A percentile compares a stretch with the other conserved stretches of the same genome.
Conservation (phyloP, 2,329 filamentous ascomycete species). For the Cladosporium sp. region DNA sequence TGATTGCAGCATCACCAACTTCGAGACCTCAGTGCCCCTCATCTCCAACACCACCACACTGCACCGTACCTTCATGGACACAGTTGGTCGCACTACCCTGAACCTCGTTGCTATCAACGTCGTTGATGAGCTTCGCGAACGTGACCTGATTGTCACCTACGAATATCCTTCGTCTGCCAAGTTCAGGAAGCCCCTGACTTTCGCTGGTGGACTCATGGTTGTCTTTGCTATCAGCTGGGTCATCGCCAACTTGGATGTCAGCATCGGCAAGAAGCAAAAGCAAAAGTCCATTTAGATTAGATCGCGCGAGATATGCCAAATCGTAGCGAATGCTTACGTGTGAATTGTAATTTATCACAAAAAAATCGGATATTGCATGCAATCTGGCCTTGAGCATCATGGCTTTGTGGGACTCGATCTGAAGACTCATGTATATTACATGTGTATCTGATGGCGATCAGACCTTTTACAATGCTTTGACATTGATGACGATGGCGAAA, state of each 20-base stretch:
- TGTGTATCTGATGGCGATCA: neutral
- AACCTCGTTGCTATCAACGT: constrained; percentile 78
- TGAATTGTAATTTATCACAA: constrained; percentile 1
- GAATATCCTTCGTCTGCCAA: constrained; percentile 71
- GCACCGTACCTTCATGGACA: constrained; percentile 93
- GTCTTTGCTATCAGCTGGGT: constrained; percentile 72
- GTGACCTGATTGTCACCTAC: constrained; percentile 81
- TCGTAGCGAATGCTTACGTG: neutral
- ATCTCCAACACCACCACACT: constrained; percentile 56
- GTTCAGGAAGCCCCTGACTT: constrained; percentile 79
- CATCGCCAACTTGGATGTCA: constrained; percentile 73
- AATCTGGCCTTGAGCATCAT: no score
- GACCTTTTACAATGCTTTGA: neutral
- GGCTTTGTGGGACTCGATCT: no score
- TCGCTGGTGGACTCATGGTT: constrained; percentile 69
- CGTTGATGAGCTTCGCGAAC: constrained; percentile 83
- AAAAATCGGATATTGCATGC: neutral
- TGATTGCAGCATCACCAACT: constrained; percentile 67
- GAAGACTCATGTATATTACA: neutral
- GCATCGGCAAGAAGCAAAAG: constrained; percentile 54
- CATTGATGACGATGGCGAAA: no score
- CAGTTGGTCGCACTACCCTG: constrained; percentile 77
- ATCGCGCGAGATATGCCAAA: neutral
- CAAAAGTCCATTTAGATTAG: constrained; percentile 7
- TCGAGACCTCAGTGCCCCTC: constrained; percentile 69